Percentiles rank a stretch among this genome's conserved stretches.
These are phyloP conservation scores for Nadsonia starkeyi-henricii DNA, from an alignment of 1,139 yeast species.

Conservation along the genomic window DNA sequence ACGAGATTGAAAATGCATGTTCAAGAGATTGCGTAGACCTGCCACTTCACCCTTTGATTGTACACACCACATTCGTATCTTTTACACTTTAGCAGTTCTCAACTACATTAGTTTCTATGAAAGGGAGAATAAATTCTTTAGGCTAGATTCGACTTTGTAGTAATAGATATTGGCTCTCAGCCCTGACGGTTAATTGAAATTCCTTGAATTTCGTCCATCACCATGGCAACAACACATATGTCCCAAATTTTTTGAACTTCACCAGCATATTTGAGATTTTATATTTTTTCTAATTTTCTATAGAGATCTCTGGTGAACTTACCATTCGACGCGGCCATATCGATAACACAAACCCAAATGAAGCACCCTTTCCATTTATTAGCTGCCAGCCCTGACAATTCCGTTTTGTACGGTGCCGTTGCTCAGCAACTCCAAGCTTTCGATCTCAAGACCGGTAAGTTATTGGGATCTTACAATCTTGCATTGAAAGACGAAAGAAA, in stretches of 20 bases:
- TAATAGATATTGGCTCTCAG: too few species aligned
- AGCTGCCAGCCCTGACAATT: conserved; percentile 9
- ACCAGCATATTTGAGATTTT: not conserved
- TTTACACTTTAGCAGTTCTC: too few species aligned
- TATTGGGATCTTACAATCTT: not conserved
- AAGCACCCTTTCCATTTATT: conserved; percentile 14
- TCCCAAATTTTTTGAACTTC: not conserved
- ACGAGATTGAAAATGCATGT: not conserved
- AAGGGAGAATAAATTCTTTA: too few species aligned
- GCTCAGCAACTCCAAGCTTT: conserved; percentile 9
- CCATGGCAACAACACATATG: not conserved
- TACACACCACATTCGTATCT: too few species aligned
- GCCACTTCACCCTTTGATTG: too few species aligned
- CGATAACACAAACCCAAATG: not conserved
- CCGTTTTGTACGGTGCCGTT: conserved; percentile 11
- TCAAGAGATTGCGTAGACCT: too few species aligned
- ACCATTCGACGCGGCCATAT: too few species aligned
- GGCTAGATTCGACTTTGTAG: too few species aligned
- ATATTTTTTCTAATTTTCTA: not conserved
- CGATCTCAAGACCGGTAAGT: conserved; percentile 6
- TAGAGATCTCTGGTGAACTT: too few species aligned
- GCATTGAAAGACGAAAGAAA: not conserved
- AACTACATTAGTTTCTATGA: too few species aligned
- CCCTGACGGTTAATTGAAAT: too few species aligned
- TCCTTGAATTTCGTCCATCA: too few species aligned